Evolutionary conservation across 2,329 filamentous ascomycete species (phyloP), one percentile per base, ranked within the genome.

Genomic region (Neonectria hederae): DNA sequence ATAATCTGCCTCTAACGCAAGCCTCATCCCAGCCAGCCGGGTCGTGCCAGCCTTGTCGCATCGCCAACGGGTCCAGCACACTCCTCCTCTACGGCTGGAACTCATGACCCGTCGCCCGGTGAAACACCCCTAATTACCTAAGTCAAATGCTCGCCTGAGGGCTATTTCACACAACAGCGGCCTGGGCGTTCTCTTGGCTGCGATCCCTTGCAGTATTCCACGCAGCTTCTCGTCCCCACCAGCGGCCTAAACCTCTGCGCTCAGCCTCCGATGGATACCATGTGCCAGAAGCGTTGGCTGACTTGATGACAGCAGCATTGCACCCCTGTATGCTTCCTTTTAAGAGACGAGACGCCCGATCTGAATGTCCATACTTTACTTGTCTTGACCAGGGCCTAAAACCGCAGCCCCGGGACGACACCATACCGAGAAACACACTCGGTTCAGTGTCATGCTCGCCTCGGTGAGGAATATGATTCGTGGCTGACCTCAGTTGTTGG

Each of bases 1-100:
- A 13, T 17, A 13, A 28, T 38, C 49, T 40, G 13, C 54, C 49
- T 45, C 51, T 46, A 38, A 30, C 45, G 49, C 61, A 63, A 51
- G 46, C 55, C 43, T 46, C 51, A 63, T 62, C 61, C 55, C 43
- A 28, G 52, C 42, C 49, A n/a, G 43, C 35, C 49, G 51, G 61
- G 54, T 63, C 55, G 51, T 59, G 55, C 55, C 61, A 58, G 55
- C 61, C 43, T 42, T 28, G 61, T 58, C 26, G 32, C 43, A 21
- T 40, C 49, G 40, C 22, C 32, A 6, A 26, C 43, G 42, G 43
- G 35, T 49, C 55, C 38, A 52, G 26, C 61, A 59, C 61, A 59
- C 43, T 30, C 46, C 19, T 48, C 21, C 13, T 35, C 21, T 38
- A 40, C 42, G 45, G 19, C 38, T 46, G 43, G n/a, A 53, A 40